Conservation (phyloP, 2,329 filamentous ascomycete species). For the Aaosphaeria pasadenensis region DNA sequence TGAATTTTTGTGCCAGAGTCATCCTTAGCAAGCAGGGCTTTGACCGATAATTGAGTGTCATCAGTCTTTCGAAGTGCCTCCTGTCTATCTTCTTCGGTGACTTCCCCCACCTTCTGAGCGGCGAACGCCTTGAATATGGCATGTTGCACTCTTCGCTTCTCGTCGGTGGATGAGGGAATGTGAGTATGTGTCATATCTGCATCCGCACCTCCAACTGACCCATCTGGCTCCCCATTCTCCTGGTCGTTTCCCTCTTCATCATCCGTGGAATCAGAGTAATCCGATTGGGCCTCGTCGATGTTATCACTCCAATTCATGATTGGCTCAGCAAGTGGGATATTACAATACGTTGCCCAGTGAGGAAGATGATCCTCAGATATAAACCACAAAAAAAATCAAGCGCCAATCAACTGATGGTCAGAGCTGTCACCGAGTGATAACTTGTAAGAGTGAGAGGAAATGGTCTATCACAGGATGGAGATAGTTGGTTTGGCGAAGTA, state of each 20-base stretch:
- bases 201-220: background rate
- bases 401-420: no score
- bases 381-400: no score
- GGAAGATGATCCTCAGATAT: no score
- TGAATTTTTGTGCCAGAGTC: conserved; percentile 61
- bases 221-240: background rate
- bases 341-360: no score
- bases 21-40: conserved; percentile 53
- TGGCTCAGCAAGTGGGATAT: no score
- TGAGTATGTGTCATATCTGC: conserved; percentile 12
- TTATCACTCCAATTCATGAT: conserved; percentile 1
- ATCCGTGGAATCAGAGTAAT: background rate
- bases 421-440: no score
- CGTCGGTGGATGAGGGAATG: conserved; percentile 22
- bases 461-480: no score
- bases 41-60: conserved; percentile 51
- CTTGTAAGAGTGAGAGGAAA: no score
- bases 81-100: conserved; percentile 40
- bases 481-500: no score
- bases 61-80: conserved; percentile 34
- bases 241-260: conserved; percentile 5
- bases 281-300: conserved; percentile 15
- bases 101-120: conserved; percentile 41
- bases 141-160: conserved; percentile 42
- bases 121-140: conserved; percentile 42